Evolutionary conservation across 2,329 filamentous ascomycete species (phyloP).

Genomic region (Cladosporium velox): DNA sequence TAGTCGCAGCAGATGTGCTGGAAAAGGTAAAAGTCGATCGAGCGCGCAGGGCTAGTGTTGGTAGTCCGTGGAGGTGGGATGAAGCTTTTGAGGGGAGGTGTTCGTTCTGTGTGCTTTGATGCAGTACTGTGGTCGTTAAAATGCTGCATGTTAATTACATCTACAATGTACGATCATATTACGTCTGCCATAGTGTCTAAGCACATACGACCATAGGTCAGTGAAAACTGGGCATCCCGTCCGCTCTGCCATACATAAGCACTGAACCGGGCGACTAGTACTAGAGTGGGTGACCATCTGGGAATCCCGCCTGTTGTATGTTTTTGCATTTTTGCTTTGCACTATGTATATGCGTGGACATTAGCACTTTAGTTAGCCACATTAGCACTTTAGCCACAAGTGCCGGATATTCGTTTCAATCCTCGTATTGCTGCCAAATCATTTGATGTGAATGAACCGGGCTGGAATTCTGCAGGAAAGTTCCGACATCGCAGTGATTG

Average conservation of each 20-base stretch:
- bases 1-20: not conserved
- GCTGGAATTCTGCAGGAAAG: not conserved
- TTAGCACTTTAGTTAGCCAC: not conserved
- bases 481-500: not conserved
- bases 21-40: not conserved
- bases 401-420: not conserved
- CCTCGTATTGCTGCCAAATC: not conserved
- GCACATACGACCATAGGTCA: not conserved
- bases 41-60: not conserved
- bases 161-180: not conserved
- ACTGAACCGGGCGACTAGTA: not conserved
- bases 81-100: not conserved
- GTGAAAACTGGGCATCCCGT: not conserved
- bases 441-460: not conserved
- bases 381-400: not conserved
- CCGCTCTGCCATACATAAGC: not conserved
- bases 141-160: not conserved
- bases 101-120: not conserved
- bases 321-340: not conserved
- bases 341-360: not conserved
- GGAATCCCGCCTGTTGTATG: not conserved
- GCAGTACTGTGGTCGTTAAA: not conserved
- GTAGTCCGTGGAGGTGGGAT: not conserved
- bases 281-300: not conserved
- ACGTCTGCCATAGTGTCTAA: not conserved